Conservation (phyloP, 352 stramenopile genomes). For the Globisporangium camurandrum region DNA sequence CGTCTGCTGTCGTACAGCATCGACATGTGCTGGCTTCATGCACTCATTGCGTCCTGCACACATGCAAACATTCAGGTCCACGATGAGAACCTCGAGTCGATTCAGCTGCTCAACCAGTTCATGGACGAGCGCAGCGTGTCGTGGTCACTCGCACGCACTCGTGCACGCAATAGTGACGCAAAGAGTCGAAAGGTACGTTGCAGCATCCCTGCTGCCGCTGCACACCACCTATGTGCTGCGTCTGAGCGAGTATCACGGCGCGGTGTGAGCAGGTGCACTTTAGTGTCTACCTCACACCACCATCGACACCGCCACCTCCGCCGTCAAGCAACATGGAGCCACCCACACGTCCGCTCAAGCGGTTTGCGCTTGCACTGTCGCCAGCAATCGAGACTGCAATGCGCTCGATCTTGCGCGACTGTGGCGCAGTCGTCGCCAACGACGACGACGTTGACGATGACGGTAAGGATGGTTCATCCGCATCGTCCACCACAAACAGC, state of each 20-base stretch:
- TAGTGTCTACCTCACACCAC: slow-evolving; percentile 18
- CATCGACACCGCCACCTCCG: background rate
- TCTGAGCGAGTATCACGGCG: background rate
- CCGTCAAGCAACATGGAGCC: background rate
- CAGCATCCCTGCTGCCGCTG: background rate
- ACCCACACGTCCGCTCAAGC: slow-evolving; percentile 17
- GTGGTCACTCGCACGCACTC: background rate
- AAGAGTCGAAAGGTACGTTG: slow-evolving; percentile 2
- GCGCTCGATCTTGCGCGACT: slow-evolving; percentile 39
- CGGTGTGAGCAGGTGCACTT: slow-evolving; percentile 32
- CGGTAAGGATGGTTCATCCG: slow-evolving; percentile 3
- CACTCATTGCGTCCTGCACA: background rate
- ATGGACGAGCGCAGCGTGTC: slow-evolving; percentile 36
- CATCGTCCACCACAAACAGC: background rate
- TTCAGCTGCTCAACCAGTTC: slow-evolving; percentile 67
- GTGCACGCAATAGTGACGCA: background rate
- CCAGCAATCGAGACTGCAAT: slow-evolving; percentile 42
- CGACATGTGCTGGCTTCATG: background rate
- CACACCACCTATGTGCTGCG: background rate
- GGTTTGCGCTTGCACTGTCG: slow-evolving; percentile 38
- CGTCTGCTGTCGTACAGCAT: too few species aligned
- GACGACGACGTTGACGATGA: too few species aligned
- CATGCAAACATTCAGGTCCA: slow-evolving; percentile 23
- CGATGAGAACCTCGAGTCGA: slow-evolving; percentile 60
- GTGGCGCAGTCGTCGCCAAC: slow-evolving; percentile 27